These are phyloP conservation scores for Dysphania ambrosioides DNA, from an alignment of 148 eudicot species.

Conservation along the genomic window DNA sequence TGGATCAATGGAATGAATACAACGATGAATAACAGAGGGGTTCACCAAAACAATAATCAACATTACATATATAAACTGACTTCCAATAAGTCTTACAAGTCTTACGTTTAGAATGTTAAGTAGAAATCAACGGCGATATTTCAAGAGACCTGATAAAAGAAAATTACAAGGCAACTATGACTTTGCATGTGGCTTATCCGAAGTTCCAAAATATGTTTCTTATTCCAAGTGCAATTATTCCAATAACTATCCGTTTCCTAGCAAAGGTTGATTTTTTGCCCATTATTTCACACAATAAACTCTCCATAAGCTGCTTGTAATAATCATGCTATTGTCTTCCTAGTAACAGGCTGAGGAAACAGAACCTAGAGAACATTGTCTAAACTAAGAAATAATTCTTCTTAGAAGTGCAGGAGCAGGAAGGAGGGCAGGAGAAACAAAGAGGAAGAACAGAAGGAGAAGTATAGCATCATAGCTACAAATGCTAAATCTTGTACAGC, in stretches of 20 bases:
- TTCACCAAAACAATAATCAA: neutral
- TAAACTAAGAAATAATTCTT: too few species aligned
- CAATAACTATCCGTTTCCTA: neutral
- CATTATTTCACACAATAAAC: neutral
- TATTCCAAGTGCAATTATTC: neutral
- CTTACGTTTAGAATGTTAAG: too few species aligned
- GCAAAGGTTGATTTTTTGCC: neutral
- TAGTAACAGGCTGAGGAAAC: neutral
- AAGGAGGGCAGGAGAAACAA: neutral
- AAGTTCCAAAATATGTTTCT: neutral
- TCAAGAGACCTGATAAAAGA: neutral
- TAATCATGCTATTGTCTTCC: neutral
- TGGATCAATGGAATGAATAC: too few species aligned
- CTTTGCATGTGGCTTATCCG: neutral
- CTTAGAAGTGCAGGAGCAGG: too few species aligned
- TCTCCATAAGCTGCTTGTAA: too few species aligned
- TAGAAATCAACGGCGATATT: neutral
- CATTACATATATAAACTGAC: neutral
- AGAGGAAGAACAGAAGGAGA: constrained; percentile 1
- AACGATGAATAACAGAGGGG: neutral
- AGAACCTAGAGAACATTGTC: neutral
- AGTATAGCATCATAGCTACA: neutral
- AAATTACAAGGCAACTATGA: neutral
- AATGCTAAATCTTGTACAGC: constrained; percentile 5
- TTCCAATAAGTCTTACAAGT: neutral